Percentiles rank a stretch among this genome's conserved stretches.
phyloP scores from a whole-genome alignment of 441 rosid species.

The Brassica hybrid region DNA sequence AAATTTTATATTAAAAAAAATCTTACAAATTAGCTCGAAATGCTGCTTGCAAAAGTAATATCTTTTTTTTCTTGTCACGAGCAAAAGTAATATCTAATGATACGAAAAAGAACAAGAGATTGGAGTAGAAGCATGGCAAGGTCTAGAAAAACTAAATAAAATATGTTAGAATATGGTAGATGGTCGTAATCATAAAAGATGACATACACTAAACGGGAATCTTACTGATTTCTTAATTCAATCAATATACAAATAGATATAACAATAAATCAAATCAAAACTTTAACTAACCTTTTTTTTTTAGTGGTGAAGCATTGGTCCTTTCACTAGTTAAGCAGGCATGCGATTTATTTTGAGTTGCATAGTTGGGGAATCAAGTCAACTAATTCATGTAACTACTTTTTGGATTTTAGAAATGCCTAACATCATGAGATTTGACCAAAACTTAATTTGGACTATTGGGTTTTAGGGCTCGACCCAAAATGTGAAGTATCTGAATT shows the following conservation, averaged over 20 bases:
- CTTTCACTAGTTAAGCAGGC: constrained; percentile 11
- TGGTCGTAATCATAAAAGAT: constrained; percentile 33
- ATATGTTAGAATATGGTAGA: constrained; percentile 23
- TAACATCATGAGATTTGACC: background rate
- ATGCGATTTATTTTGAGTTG: background rate
- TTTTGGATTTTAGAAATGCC: background rate
- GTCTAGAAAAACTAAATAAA: constrained; percentile 27
- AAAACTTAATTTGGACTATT: background rate
- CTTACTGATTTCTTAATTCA: constrained; percentile 31
- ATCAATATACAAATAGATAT: constrained; percentile 5
- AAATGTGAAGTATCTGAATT: constrained; percentile 4
- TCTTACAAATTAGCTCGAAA: constrained; percentile 2
- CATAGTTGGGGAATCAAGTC: constrained; percentile 15
- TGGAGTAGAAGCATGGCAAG: constrained; percentile 59
- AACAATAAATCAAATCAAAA: constrained; percentile 20
- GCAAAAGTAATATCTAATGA: background rate
- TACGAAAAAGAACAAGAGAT: constrained; percentile 24
- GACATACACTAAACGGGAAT: constrained; percentile 29
- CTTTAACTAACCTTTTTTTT: constrained; percentile 22
- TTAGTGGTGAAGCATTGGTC: constrained; percentile 32
- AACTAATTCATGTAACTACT: background rate
- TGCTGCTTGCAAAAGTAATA: constrained; percentile 10
- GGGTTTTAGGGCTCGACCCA: constrained; percentile 1
- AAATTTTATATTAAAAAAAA: background rate
- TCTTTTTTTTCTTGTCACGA: no score